A percentile compares a stretch with the other conserved stretches of the same genome.
Evolutionary conservation across 352 stramenopile genomes (phyloP).

Genomic region (Phytophthora crassamura): DNA sequence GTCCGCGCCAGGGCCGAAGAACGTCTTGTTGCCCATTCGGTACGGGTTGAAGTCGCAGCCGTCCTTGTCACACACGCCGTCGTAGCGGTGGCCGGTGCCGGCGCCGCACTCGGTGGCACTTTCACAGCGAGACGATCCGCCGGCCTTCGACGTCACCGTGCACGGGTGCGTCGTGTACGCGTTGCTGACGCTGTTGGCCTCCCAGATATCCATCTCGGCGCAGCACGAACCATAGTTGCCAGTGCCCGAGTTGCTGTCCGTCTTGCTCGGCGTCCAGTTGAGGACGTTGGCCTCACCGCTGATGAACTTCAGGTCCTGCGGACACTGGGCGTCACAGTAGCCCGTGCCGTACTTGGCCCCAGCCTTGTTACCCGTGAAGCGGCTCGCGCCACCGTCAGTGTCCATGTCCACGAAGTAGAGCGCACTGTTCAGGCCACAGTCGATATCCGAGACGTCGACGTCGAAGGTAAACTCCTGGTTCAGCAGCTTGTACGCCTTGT

Average conservation of each 20-base stretch:
- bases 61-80: constrained; percentile 63
- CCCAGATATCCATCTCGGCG: constrained; percentile 56
- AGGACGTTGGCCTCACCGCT: constrained; percentile 57
- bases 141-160: not conserved
- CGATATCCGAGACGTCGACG: constrained; percentile 50
- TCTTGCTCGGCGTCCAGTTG: constrained; percentile 32
- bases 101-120: constrained; percentile 42
- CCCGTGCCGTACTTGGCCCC: constrained; percentile 11
- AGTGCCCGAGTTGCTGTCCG: constrained; percentile 40
- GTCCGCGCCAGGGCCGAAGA: constrained; percentile 51
- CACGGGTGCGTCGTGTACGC: constrained; percentile 54
- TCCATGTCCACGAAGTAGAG: constrained; percentile 68
- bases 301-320: constrained; percentile 63
- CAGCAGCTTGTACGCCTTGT: constrained; percentile 54
- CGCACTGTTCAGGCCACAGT: constrained; percentile 53
- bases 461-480: constrained; percentile 63
- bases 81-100: constrained; percentile 42
- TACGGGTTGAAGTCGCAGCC: constrained; percentile 67
- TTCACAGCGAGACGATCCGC: constrained; percentile 37
- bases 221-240: constrained; percentile 57
- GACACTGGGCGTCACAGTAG: too few species aligned
- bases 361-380: constrained; percentile 8
- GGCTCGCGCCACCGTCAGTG: constrained; percentile 39
- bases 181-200: constrained; percentile 45
- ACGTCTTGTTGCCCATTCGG: constrained; percentile 56